These are phyloP conservation scores for Paecilomyces fulvus DNA, from an alignment of 2,329 filamentous ascomycete species.

Conservation along the genomic window DNA sequence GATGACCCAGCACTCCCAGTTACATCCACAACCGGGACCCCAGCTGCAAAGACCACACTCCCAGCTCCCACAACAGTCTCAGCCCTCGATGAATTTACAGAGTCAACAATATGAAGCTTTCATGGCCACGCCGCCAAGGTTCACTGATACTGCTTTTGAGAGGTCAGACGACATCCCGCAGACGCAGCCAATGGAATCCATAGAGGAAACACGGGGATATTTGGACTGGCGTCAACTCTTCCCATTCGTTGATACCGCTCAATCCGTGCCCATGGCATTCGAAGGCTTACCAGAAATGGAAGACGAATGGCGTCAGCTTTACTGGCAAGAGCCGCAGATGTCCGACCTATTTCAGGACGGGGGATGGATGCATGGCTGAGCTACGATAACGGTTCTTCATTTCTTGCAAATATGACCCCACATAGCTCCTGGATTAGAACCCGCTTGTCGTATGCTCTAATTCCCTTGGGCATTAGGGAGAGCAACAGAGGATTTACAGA, in stretches of 20 bases:
- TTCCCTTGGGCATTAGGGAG: too few species aligned
- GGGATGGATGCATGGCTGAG: slow-evolving; percentile 27
- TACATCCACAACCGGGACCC: slow-evolving; percentile 13
- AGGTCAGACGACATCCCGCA: slow-evolving; percentile 4
- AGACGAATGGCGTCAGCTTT: slow-evolving; percentile 38
- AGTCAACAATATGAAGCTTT: slow-evolving; percentile 6
- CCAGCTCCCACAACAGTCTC: background rate
- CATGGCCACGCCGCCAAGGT: background rate
- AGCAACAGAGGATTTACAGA: too few species aligned
- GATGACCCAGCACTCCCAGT: slow-evolving; percentile 12
- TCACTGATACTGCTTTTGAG: slow-evolving; percentile 1
- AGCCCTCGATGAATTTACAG: slow-evolving; percentile 1
- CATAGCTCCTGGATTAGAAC: background rate
- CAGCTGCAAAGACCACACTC: slow-evolving; percentile 12
- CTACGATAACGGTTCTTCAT: background rate
- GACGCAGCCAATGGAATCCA: slow-evolving; percentile 19
- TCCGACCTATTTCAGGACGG: slow-evolving; percentile 33
- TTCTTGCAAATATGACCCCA: background rate
- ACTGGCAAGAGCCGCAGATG: slow-evolving; percentile 36
- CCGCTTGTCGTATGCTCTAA: too few species aligned
- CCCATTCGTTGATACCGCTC: slow-evolving; percentile 30
- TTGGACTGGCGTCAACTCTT: slow-evolving; percentile 36
- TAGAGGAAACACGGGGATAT: slow-evolving; percentile 26
- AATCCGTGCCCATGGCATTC: slow-evolving; percentile 27
- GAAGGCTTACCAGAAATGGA: slow-evolving; percentile 33